Conservation (phyloP, 345 rosid species). For the Arabidopsis suecica region DNA sequence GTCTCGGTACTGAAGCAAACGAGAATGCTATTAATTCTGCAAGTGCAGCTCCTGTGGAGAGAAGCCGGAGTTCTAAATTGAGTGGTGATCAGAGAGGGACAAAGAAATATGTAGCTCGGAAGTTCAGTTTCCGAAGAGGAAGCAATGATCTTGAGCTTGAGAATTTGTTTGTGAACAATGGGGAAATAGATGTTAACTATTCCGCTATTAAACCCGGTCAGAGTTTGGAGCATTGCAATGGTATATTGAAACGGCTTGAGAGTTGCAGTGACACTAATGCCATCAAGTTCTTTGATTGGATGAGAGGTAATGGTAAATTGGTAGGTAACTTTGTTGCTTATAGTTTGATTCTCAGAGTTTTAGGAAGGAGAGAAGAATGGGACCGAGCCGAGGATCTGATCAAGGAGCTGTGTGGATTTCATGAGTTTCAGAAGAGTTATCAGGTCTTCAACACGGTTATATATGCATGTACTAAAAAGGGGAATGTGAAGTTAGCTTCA, state of each 20-base stretch:
- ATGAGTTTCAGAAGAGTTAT: constrained; percentile 51
- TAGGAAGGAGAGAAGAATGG: constrained; percentile 81
- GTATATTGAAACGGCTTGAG: constrained; percentile 73
- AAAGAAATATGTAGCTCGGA: constrained; percentile 47
- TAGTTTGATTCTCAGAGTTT: constrained; percentile 71
- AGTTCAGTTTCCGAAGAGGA: constrained; percentile 44
- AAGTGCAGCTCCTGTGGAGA: constrained; percentile 34
- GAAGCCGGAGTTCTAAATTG: constrained; percentile 38
- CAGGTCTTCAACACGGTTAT: constrained; percentile 78
- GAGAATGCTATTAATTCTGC: constrained; percentile 38
- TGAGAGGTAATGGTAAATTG: constrained; percentile 70
- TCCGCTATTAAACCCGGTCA: constrained; percentile 51
- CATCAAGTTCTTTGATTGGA: constrained; percentile 77
- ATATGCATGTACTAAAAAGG: constrained; percentile 63
- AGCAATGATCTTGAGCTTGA: constrained; percentile 43
- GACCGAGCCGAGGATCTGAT: constrained; percentile 63
- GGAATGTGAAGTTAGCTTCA: constrained; percentile 55
- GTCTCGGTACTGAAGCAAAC: constrained; percentile 48
- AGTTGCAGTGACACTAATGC: constrained; percentile 59
- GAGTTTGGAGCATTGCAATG: constrained; percentile 64
- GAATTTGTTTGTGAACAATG: constrained; percentile 46
- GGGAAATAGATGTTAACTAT: constrained; percentile 63
- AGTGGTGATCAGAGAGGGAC: constrained; percentile 43
- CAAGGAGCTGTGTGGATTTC: constrained; percentile 47
- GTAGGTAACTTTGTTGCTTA: constrained; percentile 66